Base-by-base conservation (phyloP, 208 protist species). In the Porcisia deanei region DNA sequence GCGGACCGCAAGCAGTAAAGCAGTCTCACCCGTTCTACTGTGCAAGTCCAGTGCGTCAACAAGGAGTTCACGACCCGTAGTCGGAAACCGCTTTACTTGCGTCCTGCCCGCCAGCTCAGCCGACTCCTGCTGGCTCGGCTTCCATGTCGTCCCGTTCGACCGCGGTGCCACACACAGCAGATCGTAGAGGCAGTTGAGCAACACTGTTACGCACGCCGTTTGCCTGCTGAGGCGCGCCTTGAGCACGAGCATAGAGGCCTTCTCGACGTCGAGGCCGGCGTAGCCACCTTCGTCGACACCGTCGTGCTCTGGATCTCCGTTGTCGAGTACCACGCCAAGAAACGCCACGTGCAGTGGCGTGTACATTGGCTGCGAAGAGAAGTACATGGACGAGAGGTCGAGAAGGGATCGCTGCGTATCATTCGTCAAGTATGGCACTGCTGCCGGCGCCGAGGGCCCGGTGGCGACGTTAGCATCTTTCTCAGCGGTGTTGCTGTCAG, bases 331-430 rank as follows among this genome's bases (percentile, higher is more conserved):
- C 3, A 87, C 87, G 49, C 90, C 91, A 37, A 95, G 87, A 45
- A 95, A 52, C 20, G 85, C 84, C 61, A 85, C 85, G 71, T 95
- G 91, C 20, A 95, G 75, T 4, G 91, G 91, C 2, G 91, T 93
- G 81, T 91, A 95, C 41, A 84, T 71, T 18, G 84, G 69, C 54
- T 79, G 79, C 37, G 89, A 80, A 18, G 85, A 77, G 70, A 75
- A 81, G 73, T 90, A 90, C 20, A 90, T 65, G 52, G 72, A 25
- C 12, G 66, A 71, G 58, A 71, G 64, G 53, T 87, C 71, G 14
- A 83, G 66, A 49, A 79, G 61, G 9, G 74, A 22, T 1, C 74
- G 79, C 64, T 79, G 79, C 52, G 55, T 79, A 45, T 72, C 79
- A 14, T 83, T 83, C 14, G 74, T 76, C 60, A 72, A 9, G 30